phyloP scores from a whole-genome alignment of 768 basidiomycete species.

The Naganishia onofrii region DNA sequence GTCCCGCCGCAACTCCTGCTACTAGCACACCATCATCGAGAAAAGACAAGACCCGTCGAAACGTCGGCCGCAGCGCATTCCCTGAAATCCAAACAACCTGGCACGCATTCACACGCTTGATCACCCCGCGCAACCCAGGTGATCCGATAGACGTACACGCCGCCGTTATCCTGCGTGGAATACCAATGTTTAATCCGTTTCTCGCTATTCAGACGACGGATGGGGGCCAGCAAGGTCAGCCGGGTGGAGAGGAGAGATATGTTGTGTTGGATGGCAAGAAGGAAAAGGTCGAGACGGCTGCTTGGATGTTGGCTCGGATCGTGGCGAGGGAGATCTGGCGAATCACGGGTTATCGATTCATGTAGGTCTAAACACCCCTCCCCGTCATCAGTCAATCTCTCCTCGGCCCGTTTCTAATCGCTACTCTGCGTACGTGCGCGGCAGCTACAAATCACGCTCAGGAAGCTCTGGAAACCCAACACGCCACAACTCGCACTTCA shows the following conservation, averaged over 20 bases:
- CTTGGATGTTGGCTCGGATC: conserved; percentile 11
- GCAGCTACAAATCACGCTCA: conserved; percentile 22
- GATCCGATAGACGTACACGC: conserved; percentile 20
- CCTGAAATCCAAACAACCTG: conserved; percentile 8
- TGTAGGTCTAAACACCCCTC: neutral
- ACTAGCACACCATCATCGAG: neutral
- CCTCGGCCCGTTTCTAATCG: too few relatives aligned
- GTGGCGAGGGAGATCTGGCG: conserved; percentile 18
- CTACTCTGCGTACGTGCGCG: too few relatives aligned
- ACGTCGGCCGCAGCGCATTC: conserved; percentile 12
- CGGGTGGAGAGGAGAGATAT: neutral
- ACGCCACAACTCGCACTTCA: conserved; percentile 23
- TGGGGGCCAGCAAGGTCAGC: neutral
- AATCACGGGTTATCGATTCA: conserved; percentile 16
- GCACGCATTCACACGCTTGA: neutral
- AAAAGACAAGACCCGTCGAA: conserved; percentile 21
- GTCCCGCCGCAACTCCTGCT: neutral
- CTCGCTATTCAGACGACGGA: neutral
- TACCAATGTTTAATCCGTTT: conserved; percentile 10
- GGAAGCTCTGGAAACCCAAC: conserved; percentile 19
- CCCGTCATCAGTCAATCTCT: too few relatives aligned
- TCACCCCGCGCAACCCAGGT: neutral
- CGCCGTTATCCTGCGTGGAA: neutral
- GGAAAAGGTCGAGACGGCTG: conserved; percentile 1
- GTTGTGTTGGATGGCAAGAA: conserved; percentile 15